Base-by-base conservation (phyloP, 2,329 filamentous ascomycete genomes). In the Aureobasidium zeae region DNA sequence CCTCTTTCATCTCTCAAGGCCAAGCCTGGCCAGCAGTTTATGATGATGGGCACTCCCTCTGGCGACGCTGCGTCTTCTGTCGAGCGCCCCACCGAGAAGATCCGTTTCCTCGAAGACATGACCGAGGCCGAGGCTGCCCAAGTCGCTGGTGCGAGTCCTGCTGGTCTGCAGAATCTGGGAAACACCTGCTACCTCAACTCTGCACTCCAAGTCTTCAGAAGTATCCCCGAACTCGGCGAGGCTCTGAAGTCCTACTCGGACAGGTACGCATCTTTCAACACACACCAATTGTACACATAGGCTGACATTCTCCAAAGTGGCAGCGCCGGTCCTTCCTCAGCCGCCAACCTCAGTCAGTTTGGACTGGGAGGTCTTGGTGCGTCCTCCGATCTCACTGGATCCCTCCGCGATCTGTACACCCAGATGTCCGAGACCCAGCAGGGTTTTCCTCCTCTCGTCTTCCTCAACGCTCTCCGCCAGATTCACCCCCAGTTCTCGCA, bases 131-230 rank as follows among this genome's bases (percentile, higher is more conserved):
- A 96, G 63, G 77, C 80, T 41, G 89, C 91, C 16, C 79, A 80
- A 62, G 77, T 83, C 59, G 82, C 81, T 48, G 87, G 86, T 47
- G 88, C 88, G 35, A 89, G 76, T 33, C 91, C 93, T 2, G 83
- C 88, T 45, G 91, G 91, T 34, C 69, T 98, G 49, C 76, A 83
- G 61, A 98, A 98, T 59, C 70, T 95, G 49, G 91, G 93, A 54
- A 98, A 98, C 65, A 98, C 93, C 3, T 98, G 91, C 70, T 98
- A 98, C 62, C 79, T 96, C 57, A 98, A 98, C 71, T 91, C 91
- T 37, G 94, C 89, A 0, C 72, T 98, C n/a, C 93, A 98, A 63
- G 83, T 86, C 3, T 70, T 98, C 52, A 80, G 85, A 49, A 75
- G 82, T 42, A 86, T 98, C 48, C 91, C 91, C 7, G 91, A 98